phyloP scores from a whole-genome alignment of 1,284 basidiomycete genomes.

The Marasmius sp. region DNA sequence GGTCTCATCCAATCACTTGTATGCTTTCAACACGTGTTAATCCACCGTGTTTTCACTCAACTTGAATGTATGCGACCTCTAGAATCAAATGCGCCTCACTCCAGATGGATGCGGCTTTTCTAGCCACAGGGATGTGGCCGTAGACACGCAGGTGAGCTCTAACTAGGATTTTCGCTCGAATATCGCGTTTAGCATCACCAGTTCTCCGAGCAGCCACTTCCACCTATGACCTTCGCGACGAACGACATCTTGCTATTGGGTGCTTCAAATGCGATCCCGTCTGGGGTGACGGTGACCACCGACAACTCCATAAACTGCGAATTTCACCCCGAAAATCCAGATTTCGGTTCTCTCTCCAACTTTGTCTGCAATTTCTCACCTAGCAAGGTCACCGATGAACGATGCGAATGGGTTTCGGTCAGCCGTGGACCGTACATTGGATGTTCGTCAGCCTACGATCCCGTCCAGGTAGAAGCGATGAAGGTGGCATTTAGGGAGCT shows the following conservation, averaged over 20 bases:
- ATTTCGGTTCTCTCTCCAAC: background rate
- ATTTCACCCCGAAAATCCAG: background rate
- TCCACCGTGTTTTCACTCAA: background rate
- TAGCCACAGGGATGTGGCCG: background rate
- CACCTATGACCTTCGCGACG: background rate
- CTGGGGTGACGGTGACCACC: background rate
- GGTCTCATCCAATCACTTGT: background rate
- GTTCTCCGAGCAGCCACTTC: background rate
- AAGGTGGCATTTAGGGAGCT: constrained; percentile 21
- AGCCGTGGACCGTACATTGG: constrained; percentile 23
- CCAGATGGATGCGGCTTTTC: background rate
- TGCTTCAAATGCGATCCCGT: background rate
- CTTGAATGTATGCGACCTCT: background rate
- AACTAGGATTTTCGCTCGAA: background rate
- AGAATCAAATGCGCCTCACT: background rate
- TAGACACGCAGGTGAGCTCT: background rate
- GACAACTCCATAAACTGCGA: background rate
- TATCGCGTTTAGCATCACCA: background rate
- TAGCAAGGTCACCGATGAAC: constrained; percentile 25
- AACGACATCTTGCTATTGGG: background rate
- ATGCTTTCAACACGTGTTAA: background rate
- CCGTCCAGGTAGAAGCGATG: constrained; percentile 14
- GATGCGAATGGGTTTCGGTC: constrained; percentile 31
- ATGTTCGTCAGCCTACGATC: constrained; percentile 6
- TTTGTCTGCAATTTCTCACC: constrained; percentile 18